Percentiles rank a stretch among this genome's conserved stretches.
Evolutionary conservation across 1,139 yeast genomes (phyloP).

Genomic region (Groenewaldozyma auringiensis): DNA sequence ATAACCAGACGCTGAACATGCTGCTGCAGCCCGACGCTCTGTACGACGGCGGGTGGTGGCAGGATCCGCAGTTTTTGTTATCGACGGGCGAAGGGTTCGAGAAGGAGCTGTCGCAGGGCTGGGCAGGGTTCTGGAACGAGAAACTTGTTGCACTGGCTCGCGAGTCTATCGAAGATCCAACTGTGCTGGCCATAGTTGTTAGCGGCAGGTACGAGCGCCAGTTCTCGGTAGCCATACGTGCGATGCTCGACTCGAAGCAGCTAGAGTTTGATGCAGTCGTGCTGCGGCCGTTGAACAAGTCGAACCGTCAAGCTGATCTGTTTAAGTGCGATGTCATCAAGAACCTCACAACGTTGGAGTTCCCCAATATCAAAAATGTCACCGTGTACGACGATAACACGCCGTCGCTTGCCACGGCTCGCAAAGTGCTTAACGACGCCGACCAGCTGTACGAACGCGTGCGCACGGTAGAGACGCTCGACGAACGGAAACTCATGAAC

Average conservation of each 20-base stretch:
- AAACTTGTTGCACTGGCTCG: conserved; percentile 32
- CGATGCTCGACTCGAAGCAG: conserved; percentile 26
- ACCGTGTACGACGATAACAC: not conserved
- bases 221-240: conserved; percentile 26
- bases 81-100: conserved; percentile 31
- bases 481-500: conserved; percentile 1
- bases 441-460: not conserved
- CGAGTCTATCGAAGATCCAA: conserved; percentile 29
- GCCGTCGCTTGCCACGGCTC: not conserved
- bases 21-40: conserved; percentile 25
- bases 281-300: conserved; percentile 24
- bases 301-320: not conserved
- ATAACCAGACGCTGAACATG: conserved; percentile 25
- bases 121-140: conserved; percentile 38
- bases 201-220: conserved; percentile 34
- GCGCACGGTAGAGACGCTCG: not conserved
- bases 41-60: conserved; percentile 44
- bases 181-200: conserved; percentile 34
- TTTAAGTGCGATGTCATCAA: not conserved
- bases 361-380: conserved; percentile 6
- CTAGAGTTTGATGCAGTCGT: conserved; percentile 35
- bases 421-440: not conserved
- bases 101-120: conserved; percentile 20
- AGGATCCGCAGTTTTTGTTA: conserved; percentile 29
- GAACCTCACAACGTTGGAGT: conserved; percentile 16